Evolutionary conservation across 129 eudicot species (phyloP).

Genomic region (Flaveria sonorensis): DNA sequence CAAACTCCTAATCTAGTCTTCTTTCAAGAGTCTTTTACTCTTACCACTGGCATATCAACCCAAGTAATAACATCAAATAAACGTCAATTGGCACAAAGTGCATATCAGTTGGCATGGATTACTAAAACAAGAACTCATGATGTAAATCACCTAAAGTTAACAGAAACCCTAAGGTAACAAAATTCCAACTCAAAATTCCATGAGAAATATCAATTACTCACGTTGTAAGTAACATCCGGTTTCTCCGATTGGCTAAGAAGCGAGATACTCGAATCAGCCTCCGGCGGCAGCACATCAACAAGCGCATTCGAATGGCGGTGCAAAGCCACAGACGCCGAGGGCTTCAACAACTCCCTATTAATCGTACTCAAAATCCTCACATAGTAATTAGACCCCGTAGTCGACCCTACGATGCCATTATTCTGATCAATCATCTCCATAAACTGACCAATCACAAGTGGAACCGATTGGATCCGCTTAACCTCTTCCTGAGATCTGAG

Average conservation of each 20-base stretch:
- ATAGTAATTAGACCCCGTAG: constrained; percentile 83
- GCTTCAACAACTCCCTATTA: constrained; percentile 76
- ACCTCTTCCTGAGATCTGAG: constrained; percentile 85
- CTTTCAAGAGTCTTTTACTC: too few species aligned
- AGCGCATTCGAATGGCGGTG: constrained; percentile 87
- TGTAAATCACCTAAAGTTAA: background rate
- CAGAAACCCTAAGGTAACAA: constrained; percentile 13
- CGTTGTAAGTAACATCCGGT: constrained; percentile 82
- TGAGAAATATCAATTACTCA: constrained; percentile 28
- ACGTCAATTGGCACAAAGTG: background rate
- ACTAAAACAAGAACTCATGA: background rate
- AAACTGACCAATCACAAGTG: constrained; percentile 87
- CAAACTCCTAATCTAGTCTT: too few species aligned
- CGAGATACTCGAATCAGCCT: constrained; percentile 88
- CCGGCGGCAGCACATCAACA: constrained; percentile 87
- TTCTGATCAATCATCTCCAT: constrained; percentile 91
- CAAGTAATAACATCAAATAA: background rate
- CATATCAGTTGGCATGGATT: background rate
- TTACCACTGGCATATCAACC: too few species aligned
- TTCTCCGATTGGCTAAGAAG: constrained; percentile 80
- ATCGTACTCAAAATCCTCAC: constrained; percentile 83
- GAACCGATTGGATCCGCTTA: constrained; percentile 89
- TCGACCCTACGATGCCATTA: constrained; percentile 81
- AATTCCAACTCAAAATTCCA: constrained; percentile 1
- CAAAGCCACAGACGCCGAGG: constrained; percentile 76